Percentiles rank a stretch among this genome's conserved stretches.
These are phyloP conservation scores for Candida neerlandica DNA, from an alignment of 1,139 yeast genomes.

Conservation along the genomic window DNA sequence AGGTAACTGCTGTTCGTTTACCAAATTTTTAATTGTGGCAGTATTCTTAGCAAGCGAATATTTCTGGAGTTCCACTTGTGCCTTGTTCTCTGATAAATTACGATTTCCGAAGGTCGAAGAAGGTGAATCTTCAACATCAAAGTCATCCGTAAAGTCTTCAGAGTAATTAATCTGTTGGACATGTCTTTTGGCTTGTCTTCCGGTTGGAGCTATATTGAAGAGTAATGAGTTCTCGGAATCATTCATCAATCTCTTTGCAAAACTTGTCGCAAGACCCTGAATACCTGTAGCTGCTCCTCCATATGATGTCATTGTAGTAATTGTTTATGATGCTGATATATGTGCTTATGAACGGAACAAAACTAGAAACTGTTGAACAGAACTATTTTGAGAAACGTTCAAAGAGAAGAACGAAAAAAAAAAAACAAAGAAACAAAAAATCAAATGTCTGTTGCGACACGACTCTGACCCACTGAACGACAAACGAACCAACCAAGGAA, in stretches of 20 bases:
- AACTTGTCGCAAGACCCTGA: conserved; percentile 75
- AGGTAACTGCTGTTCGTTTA: conserved; percentile 27
- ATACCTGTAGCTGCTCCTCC: conserved; percentile 47
- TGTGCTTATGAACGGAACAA: not conserved
- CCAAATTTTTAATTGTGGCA: conserved; percentile 28
- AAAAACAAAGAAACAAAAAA: not conserved
- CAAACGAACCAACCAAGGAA: no score
- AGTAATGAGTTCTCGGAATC: conserved; percentile 65
- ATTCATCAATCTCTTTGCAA: conserved; percentile 33
- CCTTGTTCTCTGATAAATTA: conserved; percentile 20
- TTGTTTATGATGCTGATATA: not conserved
- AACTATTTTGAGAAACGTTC: no score
- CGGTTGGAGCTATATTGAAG: conserved; percentile 67
- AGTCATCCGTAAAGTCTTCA: conserved; percentile 65
- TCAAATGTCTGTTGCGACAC: not conserved
- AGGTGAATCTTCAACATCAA: conserved; percentile 65
- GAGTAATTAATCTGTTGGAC: conserved; percentile 82
- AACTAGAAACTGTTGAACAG: no score
- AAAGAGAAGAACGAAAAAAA: not conserved
- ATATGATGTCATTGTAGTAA: conserved; percentile 16
- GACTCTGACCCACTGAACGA: not conserved
- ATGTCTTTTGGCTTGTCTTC: conserved; percentile 75
- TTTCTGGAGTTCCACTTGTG: conserved; percentile 34
- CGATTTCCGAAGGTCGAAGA: conserved; percentile 15
- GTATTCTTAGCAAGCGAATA: conserved; percentile 40